phyloP scores from a whole-genome alignment of 495 filamentous ascomycete species.

The Copromyces sp. region DNA sequence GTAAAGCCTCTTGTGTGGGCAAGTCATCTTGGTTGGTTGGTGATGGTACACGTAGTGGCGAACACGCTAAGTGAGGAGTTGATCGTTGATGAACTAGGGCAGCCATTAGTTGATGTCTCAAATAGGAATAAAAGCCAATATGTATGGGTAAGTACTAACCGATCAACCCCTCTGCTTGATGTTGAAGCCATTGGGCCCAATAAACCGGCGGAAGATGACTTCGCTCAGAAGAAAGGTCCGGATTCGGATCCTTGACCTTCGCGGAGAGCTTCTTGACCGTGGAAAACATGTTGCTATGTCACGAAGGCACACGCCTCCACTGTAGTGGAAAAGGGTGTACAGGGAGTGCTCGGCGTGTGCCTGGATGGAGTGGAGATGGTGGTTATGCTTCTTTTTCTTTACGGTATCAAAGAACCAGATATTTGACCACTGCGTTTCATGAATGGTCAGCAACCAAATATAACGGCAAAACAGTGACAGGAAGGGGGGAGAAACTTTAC shows the following conservation, averaged over 20 bases:
- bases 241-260: background rate
- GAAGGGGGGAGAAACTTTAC: background rate
- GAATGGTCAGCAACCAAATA: background rate
- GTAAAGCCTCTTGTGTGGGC: background rate
- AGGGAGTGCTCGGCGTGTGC: constrained; percentile 60
- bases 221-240: background rate
- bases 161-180: background rate
- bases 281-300: background rate
- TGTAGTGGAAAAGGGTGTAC: constrained; percentile 88
- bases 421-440: background rate
- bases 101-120: background rate
- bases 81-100: background rate
- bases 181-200: background rate
- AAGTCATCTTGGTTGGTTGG: background rate
- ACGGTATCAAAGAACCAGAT: background rate
- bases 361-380: background rate
- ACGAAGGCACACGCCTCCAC: background rate
- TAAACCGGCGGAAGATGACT: background rate
- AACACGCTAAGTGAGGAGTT: background rate
- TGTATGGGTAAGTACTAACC: background rate
- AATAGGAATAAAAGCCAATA: background rate
- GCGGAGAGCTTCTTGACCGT: background rate
- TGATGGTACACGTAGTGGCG: background rate
- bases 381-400: background rate
- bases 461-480: background rate